A percentile compares a stretch with the other conserved stretches of the same genome.
These are phyloP conservation scores for Pestalotiopsis sp. DNA, from an alignment of 2,329 filamentous ascomycete species.

Conservation along the genomic window DNA sequence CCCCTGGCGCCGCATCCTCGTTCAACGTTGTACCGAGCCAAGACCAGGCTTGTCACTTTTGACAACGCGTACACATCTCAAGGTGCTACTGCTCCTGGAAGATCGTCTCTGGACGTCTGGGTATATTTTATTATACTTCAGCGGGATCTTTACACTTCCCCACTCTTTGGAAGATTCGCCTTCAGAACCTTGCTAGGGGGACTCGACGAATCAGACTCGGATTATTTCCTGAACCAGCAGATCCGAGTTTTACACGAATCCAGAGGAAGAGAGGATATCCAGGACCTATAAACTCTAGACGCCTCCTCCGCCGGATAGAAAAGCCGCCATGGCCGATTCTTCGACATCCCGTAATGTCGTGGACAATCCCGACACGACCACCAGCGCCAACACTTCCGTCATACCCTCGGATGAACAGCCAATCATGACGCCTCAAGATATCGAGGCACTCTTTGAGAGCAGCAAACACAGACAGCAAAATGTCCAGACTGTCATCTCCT, in stretches of 20 bases:
- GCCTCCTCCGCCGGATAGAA: not conserved
- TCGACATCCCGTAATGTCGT: not conserved
- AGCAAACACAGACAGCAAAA: conserved; percentile 27
- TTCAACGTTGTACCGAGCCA: not conserved
- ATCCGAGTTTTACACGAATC: not conserved
- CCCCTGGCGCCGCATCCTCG: not conserved
- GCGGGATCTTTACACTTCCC: not conserved
- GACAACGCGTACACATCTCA: not conserved
- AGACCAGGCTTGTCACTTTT: not conserved
- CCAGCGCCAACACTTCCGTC: not conserved
- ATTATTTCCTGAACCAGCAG: not conserved
- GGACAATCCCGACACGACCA: not conserved
- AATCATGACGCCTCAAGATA: conserved; percentile 38
- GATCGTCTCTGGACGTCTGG: not conserved
- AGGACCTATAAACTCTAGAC: not conserved
- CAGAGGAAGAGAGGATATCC: not conserved
- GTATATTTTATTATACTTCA: not conserved
- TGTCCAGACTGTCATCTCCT: conserved; percentile 23
- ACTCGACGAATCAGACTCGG: not conserved
- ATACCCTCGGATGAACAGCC: not conserved
- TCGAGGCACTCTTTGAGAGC: conserved; percentile 38
- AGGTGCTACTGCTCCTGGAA: not conserved
- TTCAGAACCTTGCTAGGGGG: not conserved
- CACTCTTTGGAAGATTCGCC: not conserved
- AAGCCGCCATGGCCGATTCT: not conserved